Percentiles rank a stretch among this genome's conserved stretches.
Conservation (phyloP, 257 asterid genomes). For the Ophiorrhiza pumila region DNA sequence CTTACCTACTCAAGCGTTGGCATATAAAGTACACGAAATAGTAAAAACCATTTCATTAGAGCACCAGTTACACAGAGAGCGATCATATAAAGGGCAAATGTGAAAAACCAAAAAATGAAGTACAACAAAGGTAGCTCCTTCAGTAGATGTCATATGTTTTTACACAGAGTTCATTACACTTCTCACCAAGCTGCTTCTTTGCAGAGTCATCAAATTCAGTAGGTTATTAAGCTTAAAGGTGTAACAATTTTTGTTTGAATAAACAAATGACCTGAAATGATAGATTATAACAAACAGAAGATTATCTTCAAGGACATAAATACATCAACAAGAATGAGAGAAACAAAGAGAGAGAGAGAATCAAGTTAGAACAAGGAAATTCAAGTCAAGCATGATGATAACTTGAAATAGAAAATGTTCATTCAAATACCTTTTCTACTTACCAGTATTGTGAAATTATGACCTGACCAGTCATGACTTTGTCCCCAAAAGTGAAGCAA, state of each 20-base stretch:
- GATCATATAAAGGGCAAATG: no score
- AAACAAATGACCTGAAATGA: background rate
- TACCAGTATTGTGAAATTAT: no score
- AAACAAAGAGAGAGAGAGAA: no score
- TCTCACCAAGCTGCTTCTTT: conserved; percentile 1
- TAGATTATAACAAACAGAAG: no score
- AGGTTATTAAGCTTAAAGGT: background rate
- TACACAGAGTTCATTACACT: background rate
- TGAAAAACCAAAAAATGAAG: background rate
- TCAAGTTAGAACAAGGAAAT: no score
- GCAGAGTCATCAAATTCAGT: background rate
- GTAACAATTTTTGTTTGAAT: background rate
- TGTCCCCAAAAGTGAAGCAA: no score
- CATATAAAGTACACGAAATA: background rate
- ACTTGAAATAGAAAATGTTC: background rate
- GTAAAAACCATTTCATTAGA: background rate
- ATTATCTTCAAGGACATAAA: background rate
- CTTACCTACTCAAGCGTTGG: background rate
- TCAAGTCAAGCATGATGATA: background rate
- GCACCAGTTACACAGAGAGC: background rate
- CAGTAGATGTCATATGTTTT: background rate
- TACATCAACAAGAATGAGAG: background rate
- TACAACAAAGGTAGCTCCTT: background rate
- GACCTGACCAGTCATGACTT: no score
- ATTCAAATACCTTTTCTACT: no score